A percentile compares a stretch with the other conserved stretches of the same genome.
phyloP scores from a whole-genome alignment of 2,329 filamentous ascomycete genomes.

The Tolypocladium inflatum region DNA sequence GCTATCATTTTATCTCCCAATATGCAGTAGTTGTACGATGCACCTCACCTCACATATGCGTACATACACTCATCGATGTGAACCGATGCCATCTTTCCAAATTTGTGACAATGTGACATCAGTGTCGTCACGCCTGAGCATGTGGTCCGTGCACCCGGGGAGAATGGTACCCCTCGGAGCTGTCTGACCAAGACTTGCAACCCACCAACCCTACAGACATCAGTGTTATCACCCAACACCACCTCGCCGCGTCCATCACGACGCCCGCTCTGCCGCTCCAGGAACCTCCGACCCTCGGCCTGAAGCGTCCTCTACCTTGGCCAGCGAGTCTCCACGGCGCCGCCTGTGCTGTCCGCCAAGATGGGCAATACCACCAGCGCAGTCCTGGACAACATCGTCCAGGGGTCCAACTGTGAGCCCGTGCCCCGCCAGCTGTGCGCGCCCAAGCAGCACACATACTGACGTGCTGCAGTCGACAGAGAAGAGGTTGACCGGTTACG shows the following conservation, averaged over 20 bases:
- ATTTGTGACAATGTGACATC: background rate
- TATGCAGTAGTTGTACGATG: background rate
- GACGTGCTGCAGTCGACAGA: conserved; percentile 62
- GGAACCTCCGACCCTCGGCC: too few species aligned
- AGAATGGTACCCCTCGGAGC: background rate
- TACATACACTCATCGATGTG: background rate
- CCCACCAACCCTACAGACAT: background rate
- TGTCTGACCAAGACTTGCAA: background rate
- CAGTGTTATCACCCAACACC: background rate
- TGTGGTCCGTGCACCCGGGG: conserved; percentile 9
- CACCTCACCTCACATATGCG: background rate
- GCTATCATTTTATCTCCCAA: background rate
- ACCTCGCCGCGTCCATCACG: background rate
- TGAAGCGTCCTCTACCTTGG: background rate
- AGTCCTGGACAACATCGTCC: conserved; percentile 91
- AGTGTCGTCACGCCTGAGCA: background rate
- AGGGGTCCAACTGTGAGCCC: conserved; percentile 81
- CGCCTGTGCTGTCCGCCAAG: conserved; percentile 8
- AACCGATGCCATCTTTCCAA: background rate
- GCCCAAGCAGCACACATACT: background rate
- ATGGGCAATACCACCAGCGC: conserved; percentile 64
- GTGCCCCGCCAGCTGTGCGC: background rate
- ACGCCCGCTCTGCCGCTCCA: background rate
- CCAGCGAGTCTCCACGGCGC: background rate
- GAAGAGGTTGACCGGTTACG: conserved; percentile 93